Percentiles rank a stretch among this genome's conserved stretches.
These are phyloP conservation scores for Patellaria atrata DNA, from an alignment of 495 filamentous ascomycete species.

Conservation along the genomic window DNA sequence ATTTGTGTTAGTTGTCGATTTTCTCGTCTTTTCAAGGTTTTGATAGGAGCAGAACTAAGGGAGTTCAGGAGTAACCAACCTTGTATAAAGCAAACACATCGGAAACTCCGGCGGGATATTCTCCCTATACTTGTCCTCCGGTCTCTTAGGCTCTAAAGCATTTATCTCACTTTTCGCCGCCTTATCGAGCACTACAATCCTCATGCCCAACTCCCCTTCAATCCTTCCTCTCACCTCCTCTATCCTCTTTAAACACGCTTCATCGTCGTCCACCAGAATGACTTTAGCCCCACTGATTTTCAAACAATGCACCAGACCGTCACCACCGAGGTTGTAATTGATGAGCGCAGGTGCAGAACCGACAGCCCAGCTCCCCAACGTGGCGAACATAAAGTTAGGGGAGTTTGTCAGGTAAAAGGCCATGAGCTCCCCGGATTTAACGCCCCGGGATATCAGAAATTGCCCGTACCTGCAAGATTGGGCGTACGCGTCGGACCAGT, in stretches of 20 bases:
- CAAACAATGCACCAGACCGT: constrained; percentile 56
- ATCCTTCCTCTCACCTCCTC: constrained; percentile 36
- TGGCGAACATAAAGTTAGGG: constrained; percentile 51
- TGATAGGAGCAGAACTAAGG: too few species aligned
- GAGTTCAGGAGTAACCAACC: too few species aligned
- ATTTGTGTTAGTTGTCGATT: too few species aligned
- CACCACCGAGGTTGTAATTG: constrained; percentile 54
- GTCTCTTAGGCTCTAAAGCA: constrained; percentile 32
- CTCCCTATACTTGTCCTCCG: constrained; percentile 34
- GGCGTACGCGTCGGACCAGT: constrained; percentile 42
- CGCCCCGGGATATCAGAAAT: constrained; percentile 46
- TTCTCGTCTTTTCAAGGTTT: too few species aligned
- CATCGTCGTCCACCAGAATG: constrained; percentile 52
- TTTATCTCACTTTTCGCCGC: constrained; percentile 35
- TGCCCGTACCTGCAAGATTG: constrained; percentile 47
- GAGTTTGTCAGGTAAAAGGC: constrained; percentile 56
- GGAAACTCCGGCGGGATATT: constrained; percentile 37
- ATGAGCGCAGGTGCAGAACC: constrained; percentile 56
- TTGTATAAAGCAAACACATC: constrained; percentile 53
- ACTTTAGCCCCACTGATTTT: constrained; percentile 43
- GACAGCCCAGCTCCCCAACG: constrained; percentile 47
- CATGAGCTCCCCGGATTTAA: constrained; percentile 51
- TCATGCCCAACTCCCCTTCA: constrained; percentile 38
- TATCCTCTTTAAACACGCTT: constrained; percentile 37
- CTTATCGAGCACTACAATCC: constrained; percentile 36